Evolutionary conservation across 106 monocot genomes (phyloP).

Genomic region (Cymbidium sinense): DNA sequence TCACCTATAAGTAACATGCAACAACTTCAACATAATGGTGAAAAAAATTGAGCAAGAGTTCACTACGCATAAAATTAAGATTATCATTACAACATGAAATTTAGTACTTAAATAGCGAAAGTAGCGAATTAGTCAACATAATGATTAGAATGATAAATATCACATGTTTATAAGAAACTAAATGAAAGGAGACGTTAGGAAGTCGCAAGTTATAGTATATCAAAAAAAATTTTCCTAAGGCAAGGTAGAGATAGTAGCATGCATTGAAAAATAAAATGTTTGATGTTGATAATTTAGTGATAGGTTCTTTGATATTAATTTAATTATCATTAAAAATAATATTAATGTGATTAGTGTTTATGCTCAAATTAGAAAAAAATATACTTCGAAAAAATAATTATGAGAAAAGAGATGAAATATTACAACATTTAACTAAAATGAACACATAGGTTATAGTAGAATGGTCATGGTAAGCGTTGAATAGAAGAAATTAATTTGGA

Average conservation of each 20-base stretch:
- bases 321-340: background rate
- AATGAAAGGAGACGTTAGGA: no score
- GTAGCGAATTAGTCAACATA: no score
- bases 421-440: background rate
- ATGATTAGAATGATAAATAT: no score
- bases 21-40: background rate
- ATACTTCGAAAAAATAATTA: background rate
- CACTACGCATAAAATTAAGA: background rate
- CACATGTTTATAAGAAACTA: no score
- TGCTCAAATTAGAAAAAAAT: background rate
- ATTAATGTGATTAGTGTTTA: background rate
- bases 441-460: background rate
- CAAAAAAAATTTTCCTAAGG: no score
- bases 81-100: background rate
- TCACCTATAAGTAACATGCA: background rate
- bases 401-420: background rate
- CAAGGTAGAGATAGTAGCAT: background rate
- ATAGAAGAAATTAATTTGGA: background rate
- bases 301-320: background rate
- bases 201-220: no score
- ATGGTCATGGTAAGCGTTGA: background rate
- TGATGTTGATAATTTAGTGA: background rate
- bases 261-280: background rate
- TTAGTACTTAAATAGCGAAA: background rate
- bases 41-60: background rate